These are phyloP conservation scores for Arachnopeziza araneosa DNA, from an alignment of 2,329 filamentous ascomycete genomes.

Conservation along the genomic window DNA sequence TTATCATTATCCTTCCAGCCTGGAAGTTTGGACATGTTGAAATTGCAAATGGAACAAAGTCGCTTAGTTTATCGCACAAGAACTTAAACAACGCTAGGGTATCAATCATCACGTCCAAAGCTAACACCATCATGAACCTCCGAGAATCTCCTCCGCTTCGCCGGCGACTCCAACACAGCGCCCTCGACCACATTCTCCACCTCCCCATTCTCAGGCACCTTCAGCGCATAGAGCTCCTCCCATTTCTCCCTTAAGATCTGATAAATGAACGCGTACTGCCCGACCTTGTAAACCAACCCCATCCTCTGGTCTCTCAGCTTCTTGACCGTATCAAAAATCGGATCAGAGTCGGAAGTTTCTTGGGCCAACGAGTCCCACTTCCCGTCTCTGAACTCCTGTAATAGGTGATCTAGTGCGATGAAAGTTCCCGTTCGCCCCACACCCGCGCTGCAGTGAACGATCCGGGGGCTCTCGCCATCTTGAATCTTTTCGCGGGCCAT, in stretches of 20 bases:
- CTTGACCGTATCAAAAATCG: slow-evolving; percentile 16
- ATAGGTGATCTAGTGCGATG: slow-evolving; percentile 19
- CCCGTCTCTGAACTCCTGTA: slow-evolving; percentile 12
- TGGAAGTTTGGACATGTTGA: too few species aligned
- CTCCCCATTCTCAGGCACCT: neutral
- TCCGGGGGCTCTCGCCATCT: slow-evolving; percentile 3
- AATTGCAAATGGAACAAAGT: too few species aligned
- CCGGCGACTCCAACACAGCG: neutral
- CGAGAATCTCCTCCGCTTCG: neutral
- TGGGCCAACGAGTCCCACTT: slow-evolving; percentile 5
- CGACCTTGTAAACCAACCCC: slow-evolving; percentile 12
- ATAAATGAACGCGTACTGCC: slow-evolving; percentile 15
- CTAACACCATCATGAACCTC: neutral
- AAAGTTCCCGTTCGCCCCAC: slow-evolving; percentile 93
- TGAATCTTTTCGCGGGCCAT: neutral
- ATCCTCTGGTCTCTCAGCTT: slow-evolving; percentile 15
- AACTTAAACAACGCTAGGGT: too few species aligned
- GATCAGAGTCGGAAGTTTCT: slow-evolving; percentile 2
- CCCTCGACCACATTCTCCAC: neutral
- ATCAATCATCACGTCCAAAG: too few species aligned
- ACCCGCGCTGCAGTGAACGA: slow-evolving; percentile 92
- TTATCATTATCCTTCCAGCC: too few species aligned
- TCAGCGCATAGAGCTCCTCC: neutral
- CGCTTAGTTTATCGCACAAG: too few species aligned
- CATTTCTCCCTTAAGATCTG: slow-evolving; percentile 13